Percentiles rank a stretch among this genome's conserved stretches.
These are phyloP conservation scores for Tetrapyrgos nigripes DNA, from an alignment of 1,284 basidiomycete species.

Conservation along the genomic window DNA sequence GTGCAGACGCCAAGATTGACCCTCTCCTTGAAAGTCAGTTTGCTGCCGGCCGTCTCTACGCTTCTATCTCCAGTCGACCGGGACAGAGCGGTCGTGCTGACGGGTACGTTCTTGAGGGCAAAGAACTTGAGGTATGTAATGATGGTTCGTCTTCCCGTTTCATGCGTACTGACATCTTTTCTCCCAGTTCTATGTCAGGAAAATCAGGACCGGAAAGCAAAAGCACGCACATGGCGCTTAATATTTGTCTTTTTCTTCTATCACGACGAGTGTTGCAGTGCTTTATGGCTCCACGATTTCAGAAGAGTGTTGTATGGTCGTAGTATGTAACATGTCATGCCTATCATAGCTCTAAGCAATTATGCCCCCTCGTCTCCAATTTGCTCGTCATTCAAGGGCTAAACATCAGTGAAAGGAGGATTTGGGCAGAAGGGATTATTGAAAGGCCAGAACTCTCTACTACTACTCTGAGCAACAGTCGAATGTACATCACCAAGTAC, in stretches of 20 bases:
- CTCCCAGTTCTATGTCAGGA: slow-evolving; percentile 89
- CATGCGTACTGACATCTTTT: slow-evolving; percentile 13
- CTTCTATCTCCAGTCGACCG: slow-evolving; percentile 89
- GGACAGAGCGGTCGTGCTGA: slow-evolving; percentile 95
- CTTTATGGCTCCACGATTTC: background rate
- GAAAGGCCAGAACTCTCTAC: too few species aligned
- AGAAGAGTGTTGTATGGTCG: slow-evolving; percentile 11
- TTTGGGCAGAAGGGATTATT: too few species aligned
- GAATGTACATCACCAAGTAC: too few species aligned
- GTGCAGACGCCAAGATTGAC: slow-evolving; percentile 87
- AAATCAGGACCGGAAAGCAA: slow-evolving; percentile 91
- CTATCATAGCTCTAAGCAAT: slow-evolving; percentile 5
- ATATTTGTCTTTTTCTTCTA: slow-evolving; percentile 14
- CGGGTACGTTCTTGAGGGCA: slow-evolving; percentile 95
- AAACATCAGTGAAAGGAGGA: too few species aligned
- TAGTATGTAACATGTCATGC: slow-evolving; percentile 12
- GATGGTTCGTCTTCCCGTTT: slow-evolving; percentile 1
- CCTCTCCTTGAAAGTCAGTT: slow-evolving; percentile 87
- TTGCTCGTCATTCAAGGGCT: too few species aligned
- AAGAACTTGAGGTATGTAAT: slow-evolving; percentile 86
- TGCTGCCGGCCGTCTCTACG: slow-evolving; percentile 89
- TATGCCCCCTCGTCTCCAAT: slow-evolving; percentile 6
- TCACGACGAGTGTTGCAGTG: background rate
- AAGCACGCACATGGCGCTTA: slow-evolving; percentile 79
- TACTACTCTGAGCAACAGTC: too few species aligned